A percentile compares a stretch with the other conserved stretches of the same genome.
Evolutionary conservation across 345 rosid species (phyloP).

Genomic region (Salix arbutifolia): DNA sequence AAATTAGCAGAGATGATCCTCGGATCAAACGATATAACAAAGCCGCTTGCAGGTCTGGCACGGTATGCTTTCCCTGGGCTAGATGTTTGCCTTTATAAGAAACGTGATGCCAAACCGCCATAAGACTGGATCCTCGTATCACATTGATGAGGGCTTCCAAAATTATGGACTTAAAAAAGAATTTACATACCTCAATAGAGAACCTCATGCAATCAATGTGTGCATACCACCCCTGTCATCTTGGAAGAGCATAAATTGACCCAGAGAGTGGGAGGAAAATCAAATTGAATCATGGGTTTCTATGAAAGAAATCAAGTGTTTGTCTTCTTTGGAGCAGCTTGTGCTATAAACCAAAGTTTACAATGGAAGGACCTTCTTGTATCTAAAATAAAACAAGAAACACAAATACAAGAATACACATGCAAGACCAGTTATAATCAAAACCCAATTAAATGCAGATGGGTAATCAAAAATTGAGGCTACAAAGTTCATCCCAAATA

Average conservation of each 20-base stretch:
- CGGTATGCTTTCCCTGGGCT: neutral
- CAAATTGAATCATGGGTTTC: constrained; percentile 5
- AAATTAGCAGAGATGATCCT: neutral
- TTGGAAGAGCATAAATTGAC: neutral
- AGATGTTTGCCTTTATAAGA: neutral
- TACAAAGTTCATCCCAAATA: constrained; percentile 84
- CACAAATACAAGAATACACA: constrained; percentile 51
- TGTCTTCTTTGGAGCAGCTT: neutral
- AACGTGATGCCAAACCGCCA: neutral
- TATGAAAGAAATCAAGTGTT: neutral
- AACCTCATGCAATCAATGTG: neutral
- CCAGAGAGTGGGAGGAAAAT: neutral
- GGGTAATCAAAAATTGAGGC: constrained; percentile 66
- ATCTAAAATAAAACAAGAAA: constrained; percentile 70
- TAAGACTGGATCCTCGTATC: neutral
- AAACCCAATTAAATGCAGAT: constrained; percentile 64
- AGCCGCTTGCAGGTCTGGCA: neutral
- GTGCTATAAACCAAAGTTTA: constrained; percentile 18
- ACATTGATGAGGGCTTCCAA: neutral
- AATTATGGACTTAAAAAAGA: neutral
- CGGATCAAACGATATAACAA: neutral
- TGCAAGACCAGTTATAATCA: constrained; percentile 53
- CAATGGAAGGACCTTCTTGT: constrained; percentile 78
- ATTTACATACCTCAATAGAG: neutral
- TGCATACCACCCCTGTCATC: neutral